Evolutionary conservation across 1,284 basidiomycete species (phyloP), one percentile per base, ranked within the genome.

Genomic region (Coniferiporia sulphurascens): DNA sequence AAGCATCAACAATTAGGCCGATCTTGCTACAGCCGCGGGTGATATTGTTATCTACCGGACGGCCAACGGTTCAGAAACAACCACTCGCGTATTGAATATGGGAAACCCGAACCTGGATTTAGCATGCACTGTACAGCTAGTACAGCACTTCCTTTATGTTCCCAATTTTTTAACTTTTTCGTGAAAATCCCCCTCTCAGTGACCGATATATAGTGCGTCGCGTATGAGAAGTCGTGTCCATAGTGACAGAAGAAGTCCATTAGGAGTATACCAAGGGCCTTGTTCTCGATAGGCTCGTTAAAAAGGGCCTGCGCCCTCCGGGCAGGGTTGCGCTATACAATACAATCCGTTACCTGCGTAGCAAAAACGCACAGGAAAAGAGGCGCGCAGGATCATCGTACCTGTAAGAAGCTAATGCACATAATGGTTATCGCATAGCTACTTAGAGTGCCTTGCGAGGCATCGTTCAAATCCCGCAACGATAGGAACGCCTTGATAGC

Each of bases 331-430:
- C 72, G 63, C 77, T 78, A 46, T 5, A 22, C 7, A 13, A 46
- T 8, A 38, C 19, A 38, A 17, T 17, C 6, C 22, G 15, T 27
- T 34, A 21, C n/a, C 21, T 19, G 41, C 43, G 21, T 15, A 12
- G 38, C 32, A 52, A 21, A 21, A 27, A 21, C 44, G 4, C 54
- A 36, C 10, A 56, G 8, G 41, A 13, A 13, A 27, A 27, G 27
- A 27, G 27, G n/a, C 22, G 21, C 32, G 13, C 19, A 5, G 21
- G 41, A 60, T n/a, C 5, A 21, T 70, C 77, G 56, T 46, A 87
- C 85, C 74, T 93, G 87, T 6, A 94, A 73, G 67, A 93, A 92
- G 63, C 78, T 85, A 63, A 92, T 82, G 51, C 84, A 84, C 68
- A 92, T 74, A 65, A 84, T 85, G 46, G 86, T 86, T 56, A 89